Base-by-base conservation (phyloP, 2,329 filamentous ascomycete genomes). In the Penicillium glabrum region DNA sequence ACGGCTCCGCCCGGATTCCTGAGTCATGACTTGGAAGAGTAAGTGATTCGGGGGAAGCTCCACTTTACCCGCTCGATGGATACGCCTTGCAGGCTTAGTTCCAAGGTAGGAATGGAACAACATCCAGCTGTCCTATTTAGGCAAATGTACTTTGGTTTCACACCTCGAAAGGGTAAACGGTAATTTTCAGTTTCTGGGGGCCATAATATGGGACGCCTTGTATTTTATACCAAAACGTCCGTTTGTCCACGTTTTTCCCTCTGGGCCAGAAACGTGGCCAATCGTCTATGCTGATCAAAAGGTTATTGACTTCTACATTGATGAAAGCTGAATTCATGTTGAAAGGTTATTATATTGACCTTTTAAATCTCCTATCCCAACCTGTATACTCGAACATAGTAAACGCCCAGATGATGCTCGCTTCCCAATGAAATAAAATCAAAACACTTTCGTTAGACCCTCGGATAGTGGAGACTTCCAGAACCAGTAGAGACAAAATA, bases 361-460 rank as follows among this genome's bases (percentile, higher is more conserved):
- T 23, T 41, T 41, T 23, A 14, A 23, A 9, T 41, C 9, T 14
- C 39, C 19, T 41, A 19, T 13, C 19, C 39, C 39, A 39, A 19
- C 35, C n/a, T 41, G 39, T 41, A 41, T 23, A 41, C n/a, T 41
- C 19, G 39, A 41, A 39, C 35, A 39, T 39, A n/a, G n/a, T n/a
- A 48, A 59, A 62, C 58, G 60, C 60, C 60, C 51, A 58, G 45
- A 57, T 56, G 39, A 62, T 62, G 60, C 60, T 62, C 58, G 58
- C 60, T 61, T 51, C 33, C 56, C 56, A 46, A 48, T 39, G 41
- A 56, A 45, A 48, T 31, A 45, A 31, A 24, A 11, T 19, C 27
- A n/a, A 46, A 58, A 57, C 50, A 27, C 45, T 57, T 41, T 41
- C 37, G 37, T 41, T 10, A 41, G 19, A 21, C n/a, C 37, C 19